These are phyloP conservation scores for Penicillium verrucosum DNA, from an alignment of 2,329 filamentous ascomycete species.

Conservation along the genomic window DNA sequence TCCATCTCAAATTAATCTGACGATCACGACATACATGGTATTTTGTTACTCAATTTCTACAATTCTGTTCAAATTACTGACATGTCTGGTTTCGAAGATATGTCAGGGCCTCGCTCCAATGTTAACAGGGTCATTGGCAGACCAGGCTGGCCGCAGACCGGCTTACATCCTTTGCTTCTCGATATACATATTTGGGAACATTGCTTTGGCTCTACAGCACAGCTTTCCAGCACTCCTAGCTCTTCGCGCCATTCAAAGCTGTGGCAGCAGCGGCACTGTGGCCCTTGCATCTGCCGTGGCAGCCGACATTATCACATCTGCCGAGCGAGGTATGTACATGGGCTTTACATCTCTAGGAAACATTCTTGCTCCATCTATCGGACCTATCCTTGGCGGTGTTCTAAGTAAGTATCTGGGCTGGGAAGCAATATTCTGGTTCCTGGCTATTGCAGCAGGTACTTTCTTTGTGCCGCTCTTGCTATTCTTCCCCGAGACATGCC, in stretches of 20 bases:
- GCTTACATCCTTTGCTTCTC: conserved; percentile 47
- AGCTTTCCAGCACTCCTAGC: conserved; percentile 38
- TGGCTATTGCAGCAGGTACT: conserved; percentile 42
- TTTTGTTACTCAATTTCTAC: not conserved
- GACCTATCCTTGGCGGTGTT: conserved; percentile 51
- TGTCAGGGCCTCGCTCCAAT: conserved; percentile 52
- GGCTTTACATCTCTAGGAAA: conserved; percentile 32
- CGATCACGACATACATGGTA: conserved; percentile 38
- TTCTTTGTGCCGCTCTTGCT: conserved; percentile 25
- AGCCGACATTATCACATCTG: conserved; percentile 41
- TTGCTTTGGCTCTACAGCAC: conserved; percentile 41
- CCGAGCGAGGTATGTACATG: conserved; percentile 44
- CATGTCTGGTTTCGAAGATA: conserved; percentile 28
- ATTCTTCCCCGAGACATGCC: conserved; percentile 38
- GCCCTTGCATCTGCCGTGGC: conserved; percentile 42
- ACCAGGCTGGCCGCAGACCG: conserved; percentile 48
- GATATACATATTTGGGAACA: conserved; percentile 43
- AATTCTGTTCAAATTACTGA: not conserved
- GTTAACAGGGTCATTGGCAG: conserved; percentile 48
- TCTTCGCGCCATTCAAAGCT: conserved; percentile 45
- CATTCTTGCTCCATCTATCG: conserved; percentile 47
- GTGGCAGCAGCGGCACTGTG: conserved; percentile 42
- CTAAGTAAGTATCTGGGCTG: conserved; percentile 50
- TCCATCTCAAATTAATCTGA: conserved; percentile 24
- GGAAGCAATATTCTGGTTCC: conserved; percentile 54